Base-by-base conservation (phyloP, 2,329 filamentous ascomycete species). In the Fusarium paranaense region DNA sequence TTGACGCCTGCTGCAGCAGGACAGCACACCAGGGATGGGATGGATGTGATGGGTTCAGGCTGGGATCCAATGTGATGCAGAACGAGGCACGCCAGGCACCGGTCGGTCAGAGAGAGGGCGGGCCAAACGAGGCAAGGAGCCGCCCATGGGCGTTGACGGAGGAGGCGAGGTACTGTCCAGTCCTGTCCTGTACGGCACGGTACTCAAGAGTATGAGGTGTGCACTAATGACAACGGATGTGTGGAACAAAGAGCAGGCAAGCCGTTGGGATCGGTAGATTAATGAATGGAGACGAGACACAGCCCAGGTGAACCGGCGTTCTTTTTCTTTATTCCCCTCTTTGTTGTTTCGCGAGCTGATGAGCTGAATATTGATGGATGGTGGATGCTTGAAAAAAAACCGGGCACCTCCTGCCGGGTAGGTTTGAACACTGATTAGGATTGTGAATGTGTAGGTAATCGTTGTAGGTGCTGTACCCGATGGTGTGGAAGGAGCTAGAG, bases 401-500 rank as follows among this genome's bases (percentile, higher is more conserved):
- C 42, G 33, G 50, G 61, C 33, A 64, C 47, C 47, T 30, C 10
- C 16, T 30, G 25, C 47, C 47, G 47, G 25, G 47, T 52, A 27
- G 25, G 45, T 50, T n/a, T 22, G 42, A 27, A 14, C 40, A 42
- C n/a, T 11, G 42, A 47, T 47, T 47, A 25, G 42, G 14, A 25
- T 25, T 47, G 42, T 47, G 42, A 47, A 47, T 47, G 42, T 47
- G 42, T 47, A 22, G 61, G 25, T 42, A 62, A 62, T 50, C 37
- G 54, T 37, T 45, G 22, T 25, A 47, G 42, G 42, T 47, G 54
- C 33, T 38, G 35, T 40, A 61, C 56, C 71, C 61, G 52, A 62
- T 56, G 65, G 73, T 56, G 66, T 62, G 73, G 67, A 71, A 76
- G 59, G 64, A 75, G 62, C 59, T 67, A 61, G 40, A 69, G 60